Base-by-base conservation (phyloP, 2,329 filamentous ascomycete species). In the Exophiala xenobiotica region DNA sequence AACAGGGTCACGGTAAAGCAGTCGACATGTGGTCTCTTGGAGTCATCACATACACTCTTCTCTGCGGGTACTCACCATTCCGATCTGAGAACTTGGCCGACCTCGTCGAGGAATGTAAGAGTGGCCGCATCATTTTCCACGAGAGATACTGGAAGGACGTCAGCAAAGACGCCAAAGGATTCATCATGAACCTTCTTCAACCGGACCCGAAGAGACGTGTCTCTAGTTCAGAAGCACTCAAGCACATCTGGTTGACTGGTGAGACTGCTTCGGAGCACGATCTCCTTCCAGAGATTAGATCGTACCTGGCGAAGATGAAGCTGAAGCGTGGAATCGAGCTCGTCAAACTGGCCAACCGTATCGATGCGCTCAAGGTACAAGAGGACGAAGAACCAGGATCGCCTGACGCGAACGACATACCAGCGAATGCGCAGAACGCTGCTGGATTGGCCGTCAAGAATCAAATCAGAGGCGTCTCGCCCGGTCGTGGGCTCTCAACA, bases 1-100 rank as follows among this genome's bases (percentile, higher is more conserved):
- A 96, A 78, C 85, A 89, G 67, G 93, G 93, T 16, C 95, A 99
- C 69, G 93, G 93, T 68, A 99, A 97, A 73, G 90, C 93, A 3
- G 93, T 97, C 26, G 93, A 99, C 68, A 96, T 99, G 89, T 99
- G 93, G 93, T 97, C 93, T 2, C 81, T 99, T 73, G 93, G 93
- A 57, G 93, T 99, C 65, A 99, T 99, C 65, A 97, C 93, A 35
- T 99, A 99, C 74, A 99, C 93, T 12, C 79, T 99, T 22, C 87
- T 99, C 45, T 99, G 95, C 68, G 93, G 93, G 62, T 99, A 99
- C 76, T 96, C 92, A 38, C 93, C 93, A 16, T 99, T 99, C 81
- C 86, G 93, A 61, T 93, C 90, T 56, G 93, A 99, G 75, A 96
- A 88, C 65, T 78, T 99, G 42, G 81, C 87, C 60, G 93, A 97